Evolutionary conservation across 352 stramenopile genomes (phyloP).

Genomic region (Lagenidium sp.): DNA sequence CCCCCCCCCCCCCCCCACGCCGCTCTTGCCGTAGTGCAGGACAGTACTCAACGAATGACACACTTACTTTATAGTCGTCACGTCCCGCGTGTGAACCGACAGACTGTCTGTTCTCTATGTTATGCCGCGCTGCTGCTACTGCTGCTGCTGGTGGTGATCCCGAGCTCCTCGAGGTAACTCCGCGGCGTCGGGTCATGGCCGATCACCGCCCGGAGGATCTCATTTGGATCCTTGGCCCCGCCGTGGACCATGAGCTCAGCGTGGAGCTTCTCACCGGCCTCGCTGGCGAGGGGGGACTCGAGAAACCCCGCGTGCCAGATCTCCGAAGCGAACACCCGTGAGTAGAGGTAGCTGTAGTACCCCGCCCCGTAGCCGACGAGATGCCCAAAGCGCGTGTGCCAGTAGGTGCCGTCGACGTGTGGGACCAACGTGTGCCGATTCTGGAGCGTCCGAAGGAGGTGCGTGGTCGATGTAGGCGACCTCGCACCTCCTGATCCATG

Average conservation of each 20-base stretch:
- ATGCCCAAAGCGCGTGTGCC: constrained; percentile 85
- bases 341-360: constrained; percentile 91
- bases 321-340: constrained; percentile 82
- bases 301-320: constrained; percentile 80
- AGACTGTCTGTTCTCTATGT: constrained; percentile 6
- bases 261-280: constrained; percentile 52
- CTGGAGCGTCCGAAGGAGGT: constrained; percentile 42
- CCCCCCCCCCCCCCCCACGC: too few species aligned
- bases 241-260: constrained; percentile 76
- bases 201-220: constrained; percentile 69
- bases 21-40: too few species aligned
- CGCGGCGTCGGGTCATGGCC: constrained; percentile 38
- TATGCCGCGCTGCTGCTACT: constrained; percentile 1
- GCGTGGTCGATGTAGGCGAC: constrained; percentile 35
- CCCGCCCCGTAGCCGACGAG: constrained; percentile 86
- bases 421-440: constrained; percentile 65
- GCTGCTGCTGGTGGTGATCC: constrained; percentile 16
- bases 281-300: constrained; percentile 42
- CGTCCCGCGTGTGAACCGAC: constrained; percentile 3
- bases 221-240: constrained; percentile 82
- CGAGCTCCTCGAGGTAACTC: constrained; percentile 70
- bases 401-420: constrained; percentile 69
- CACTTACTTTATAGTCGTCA: too few species aligned
- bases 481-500: constrained; percentile 25
- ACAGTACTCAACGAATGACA: too few species aligned